Percentiles rank a stretch among this genome's conserved stretches.
These are phyloP conservation scores for Leishmania turanica DNA, from an alignment of 208 protist genomes.

Conservation along the genomic window DNA sequence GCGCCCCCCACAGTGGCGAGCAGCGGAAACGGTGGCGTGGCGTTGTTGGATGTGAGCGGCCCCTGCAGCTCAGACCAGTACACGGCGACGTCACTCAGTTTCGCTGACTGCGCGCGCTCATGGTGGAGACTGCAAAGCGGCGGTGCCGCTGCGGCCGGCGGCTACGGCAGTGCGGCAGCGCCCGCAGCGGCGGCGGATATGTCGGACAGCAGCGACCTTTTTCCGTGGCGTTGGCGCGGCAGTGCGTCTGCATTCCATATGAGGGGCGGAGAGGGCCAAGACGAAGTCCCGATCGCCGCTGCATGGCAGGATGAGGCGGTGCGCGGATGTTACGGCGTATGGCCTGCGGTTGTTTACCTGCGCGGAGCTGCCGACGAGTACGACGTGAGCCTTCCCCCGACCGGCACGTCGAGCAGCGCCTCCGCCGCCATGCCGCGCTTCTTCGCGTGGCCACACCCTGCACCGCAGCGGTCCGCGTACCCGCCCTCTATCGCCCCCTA, in stretches of 20 bases:
- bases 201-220: background rate
- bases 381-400: background rate
- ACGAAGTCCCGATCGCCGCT: background rate
- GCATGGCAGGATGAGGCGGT: background rate
- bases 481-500: constrained; percentile 22
- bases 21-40: constrained; percentile 10
- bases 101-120: background rate
- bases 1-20: background rate
- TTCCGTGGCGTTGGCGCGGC: background rate
- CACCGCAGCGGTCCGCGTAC: constrained; percentile 12
- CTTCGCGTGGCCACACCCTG: background rate
- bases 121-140: background rate
- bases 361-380: background rate
- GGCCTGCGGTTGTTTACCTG: background rate
- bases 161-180: background rate
- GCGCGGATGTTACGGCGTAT: background rate
- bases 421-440: background rate
- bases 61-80: background rate
- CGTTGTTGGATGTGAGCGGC: background rate
- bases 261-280: background rate
- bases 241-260: background rate
- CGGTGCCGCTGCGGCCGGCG: background rate
- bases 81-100: background rate
- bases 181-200: background rate
- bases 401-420: background rate